Evolutionary conservation across 768 basidiomycete genomes (phyloP), one percentile per base, ranked within the genome.

Genomic region (Podaxis sp.): DNA sequence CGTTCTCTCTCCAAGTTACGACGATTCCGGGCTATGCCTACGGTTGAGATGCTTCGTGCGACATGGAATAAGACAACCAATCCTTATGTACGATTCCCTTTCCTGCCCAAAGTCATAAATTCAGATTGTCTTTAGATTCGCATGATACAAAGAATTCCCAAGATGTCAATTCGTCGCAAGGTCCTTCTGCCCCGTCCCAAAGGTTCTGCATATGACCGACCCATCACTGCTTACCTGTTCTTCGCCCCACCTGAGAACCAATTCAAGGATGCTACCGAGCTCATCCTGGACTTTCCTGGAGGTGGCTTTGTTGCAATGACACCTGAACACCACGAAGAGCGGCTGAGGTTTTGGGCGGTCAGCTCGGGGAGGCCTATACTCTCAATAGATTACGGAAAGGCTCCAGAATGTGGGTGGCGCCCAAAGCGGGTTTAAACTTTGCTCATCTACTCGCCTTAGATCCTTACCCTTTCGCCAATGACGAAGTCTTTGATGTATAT

Each of bases 1-100:
- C 17, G 58, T 52, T 22, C 48, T 52, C 20, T 50, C 3, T 46
- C 36, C 38, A 70, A 98, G 95, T 84, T 99, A 57, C 90, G 96
- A 62, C 86, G 88, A 62, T 98, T 92, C 72, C 83, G 97, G 69
- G 95, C 96, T 24, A 86, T 96, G 0, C 95, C 95, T 53, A 97
- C 96, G 0, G 89, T 98, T 24, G 96, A 99, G 77, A 95, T 98
- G 91, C 83, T 99, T 24, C 87, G 97, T 2, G 81, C 85, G 17
- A 98, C 95, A 24, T 99, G 97, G 97, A 96, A 96, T 75, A 99
- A 99, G 80, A 93, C 94, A 0, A 82, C 84, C 1, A 96, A 99
- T 75, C 97, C 96, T 64, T 91, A 93, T 77, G 94, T 93, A 69
- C 65, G 85, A 71, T 22, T 17, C 46, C 30, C 46, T n/a, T 24